These are phyloP conservation scores for Plasmodium reichenowi DNA, from an alignment of 169 alveolate genomes.

Conservation along the genomic window DNA sequence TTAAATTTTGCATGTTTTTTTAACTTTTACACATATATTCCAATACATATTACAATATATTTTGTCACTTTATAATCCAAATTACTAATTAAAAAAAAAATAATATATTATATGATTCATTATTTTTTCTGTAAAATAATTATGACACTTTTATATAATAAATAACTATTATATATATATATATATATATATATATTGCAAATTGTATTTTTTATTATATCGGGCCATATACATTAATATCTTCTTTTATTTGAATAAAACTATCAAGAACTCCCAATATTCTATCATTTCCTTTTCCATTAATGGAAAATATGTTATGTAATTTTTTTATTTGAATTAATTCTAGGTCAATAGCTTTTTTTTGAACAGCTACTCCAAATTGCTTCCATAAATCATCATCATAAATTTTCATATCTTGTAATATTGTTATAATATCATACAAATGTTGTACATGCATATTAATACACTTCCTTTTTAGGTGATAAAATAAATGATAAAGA, in stretches of 20 bases:
- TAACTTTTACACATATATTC: no score
- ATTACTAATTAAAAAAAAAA: no score
- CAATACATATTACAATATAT: no score
- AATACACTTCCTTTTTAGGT: conserved; percentile 83
- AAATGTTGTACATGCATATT: conserved; percentile 86
- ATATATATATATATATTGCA: no score
- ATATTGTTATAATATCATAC: conserved; percentile 77
- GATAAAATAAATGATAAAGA: conserved; percentile 84
- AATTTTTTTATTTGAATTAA: conserved; percentile 79
- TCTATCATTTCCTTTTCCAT: conserved; percentile 87
- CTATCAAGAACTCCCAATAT: conserved; percentile 85
- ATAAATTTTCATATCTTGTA: conserved; percentile 83
- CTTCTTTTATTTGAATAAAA: conserved; percentile 84
- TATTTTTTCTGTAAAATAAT: no score
- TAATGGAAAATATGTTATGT: conserved; percentile 58
- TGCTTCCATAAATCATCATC: conserved; percentile 88
- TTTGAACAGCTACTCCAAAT: conserved; percentile 86
- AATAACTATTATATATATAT: no score
- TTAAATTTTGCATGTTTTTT: no score
- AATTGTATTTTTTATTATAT: conserved; percentile 26
- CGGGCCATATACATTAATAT: conserved; percentile 83
- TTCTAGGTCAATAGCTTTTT: conserved; percentile 84
- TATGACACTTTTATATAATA: no score
- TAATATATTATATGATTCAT: no score
- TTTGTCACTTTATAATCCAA: no score